phyloP scores from a whole-genome alignment of 2,329 filamentous ascomycete genomes.

The Ilyonectria sp. region DNA sequence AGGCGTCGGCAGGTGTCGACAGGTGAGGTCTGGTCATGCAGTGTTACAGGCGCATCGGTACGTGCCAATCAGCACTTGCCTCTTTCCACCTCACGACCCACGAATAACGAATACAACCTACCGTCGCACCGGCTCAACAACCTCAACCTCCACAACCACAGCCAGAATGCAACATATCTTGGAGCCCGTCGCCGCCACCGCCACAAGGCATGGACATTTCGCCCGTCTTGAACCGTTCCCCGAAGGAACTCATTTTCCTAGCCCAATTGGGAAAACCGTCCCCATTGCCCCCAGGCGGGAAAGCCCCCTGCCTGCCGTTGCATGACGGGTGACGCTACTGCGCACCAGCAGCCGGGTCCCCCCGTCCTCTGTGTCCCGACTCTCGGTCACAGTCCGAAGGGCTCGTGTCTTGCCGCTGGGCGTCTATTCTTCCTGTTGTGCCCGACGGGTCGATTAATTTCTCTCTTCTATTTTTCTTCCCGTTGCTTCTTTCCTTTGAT shows the following conservation, averaged over 20 bases:
- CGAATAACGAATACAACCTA: conserved; percentile 2
- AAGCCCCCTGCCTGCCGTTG: conserved; percentile 34
- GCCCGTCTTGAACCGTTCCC: conserved; percentile 21
- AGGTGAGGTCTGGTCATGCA: neutral
- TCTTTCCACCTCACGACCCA: neutral
- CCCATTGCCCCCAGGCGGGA: conserved; percentile 13
- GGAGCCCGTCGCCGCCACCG: conserved; percentile 1
- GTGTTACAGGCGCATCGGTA: conserved; percentile 2
- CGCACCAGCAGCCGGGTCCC: conserved; percentile 40
- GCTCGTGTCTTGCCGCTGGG: conserved; percentile 41
- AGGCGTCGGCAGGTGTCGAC: neutral
- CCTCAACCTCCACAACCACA: neutral
- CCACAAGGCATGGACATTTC: neutral
- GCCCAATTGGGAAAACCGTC: conserved; percentile 32
- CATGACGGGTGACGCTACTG: conserved; percentile 35
- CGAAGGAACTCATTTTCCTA: conserved; percentile 31
- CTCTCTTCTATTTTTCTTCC: conserved; percentile 36
- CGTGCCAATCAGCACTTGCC: neutral
- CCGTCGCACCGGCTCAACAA: neutral
- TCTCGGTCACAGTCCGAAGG: conserved; percentile 49
- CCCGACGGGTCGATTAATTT: conserved; percentile 19
- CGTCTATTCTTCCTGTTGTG: conserved; percentile 33
- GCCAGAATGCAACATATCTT: neutral
- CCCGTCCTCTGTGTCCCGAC: conserved; percentile 38
- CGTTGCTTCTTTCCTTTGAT: conserved; percentile 5